Base-by-base conservation (phyloP, 2,329 filamentous ascomycete genomes). In the Graphiopsis chlorocephala region DNA sequence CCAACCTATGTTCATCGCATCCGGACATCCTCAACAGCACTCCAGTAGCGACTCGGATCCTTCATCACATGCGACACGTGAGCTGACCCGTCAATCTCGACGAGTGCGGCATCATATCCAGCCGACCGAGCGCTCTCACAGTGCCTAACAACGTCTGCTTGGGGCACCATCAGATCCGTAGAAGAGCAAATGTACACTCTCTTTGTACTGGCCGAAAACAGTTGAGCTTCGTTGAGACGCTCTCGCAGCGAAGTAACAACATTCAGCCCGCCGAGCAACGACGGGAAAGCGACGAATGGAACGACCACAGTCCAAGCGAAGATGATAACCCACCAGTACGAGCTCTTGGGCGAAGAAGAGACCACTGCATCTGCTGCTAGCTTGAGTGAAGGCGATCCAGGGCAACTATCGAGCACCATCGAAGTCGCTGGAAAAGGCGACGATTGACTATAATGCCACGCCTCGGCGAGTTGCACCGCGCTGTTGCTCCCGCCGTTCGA, bases 1-100 rank as follows among this genome's bases (percentile, higher is more conserved):
- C n/a, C n/a, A n/a, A n/a, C n/a, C n/a, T n/a, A n/a, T n/a, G n/a
- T n/a, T 45, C 38, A 45, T 45, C 38, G 38, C n/a, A 45, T 20
- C 53, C n/a, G 60, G 12, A 61, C 63, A 33, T 55, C 35, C 3
- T 31, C 26, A 35, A 80, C 69, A 12, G 74, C 74, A 26, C 56
- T 65, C 87, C 87, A 90, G 71, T 90, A 90, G 72, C 82, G 78
- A 33, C 80, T 80, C 0, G 83, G 81, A 63, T 87, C 82, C 73
- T 81, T 76, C 20, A 83, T 78, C 77, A 89, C 83, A 71, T 89
- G 53, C 4, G 53, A 56, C 12, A 56, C 53, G 17, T 56, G 53
- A 33, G 53, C 29, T 15, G 53, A 38, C 1, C 15, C 11, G 3
- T 38, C 31, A n/a, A 56, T 17, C 20, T 56, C 20, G 15, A 56